Base-by-base conservation (phyloP, 352 stramenopile genomes). In the Thalassiosira mediterranea region DNA sequence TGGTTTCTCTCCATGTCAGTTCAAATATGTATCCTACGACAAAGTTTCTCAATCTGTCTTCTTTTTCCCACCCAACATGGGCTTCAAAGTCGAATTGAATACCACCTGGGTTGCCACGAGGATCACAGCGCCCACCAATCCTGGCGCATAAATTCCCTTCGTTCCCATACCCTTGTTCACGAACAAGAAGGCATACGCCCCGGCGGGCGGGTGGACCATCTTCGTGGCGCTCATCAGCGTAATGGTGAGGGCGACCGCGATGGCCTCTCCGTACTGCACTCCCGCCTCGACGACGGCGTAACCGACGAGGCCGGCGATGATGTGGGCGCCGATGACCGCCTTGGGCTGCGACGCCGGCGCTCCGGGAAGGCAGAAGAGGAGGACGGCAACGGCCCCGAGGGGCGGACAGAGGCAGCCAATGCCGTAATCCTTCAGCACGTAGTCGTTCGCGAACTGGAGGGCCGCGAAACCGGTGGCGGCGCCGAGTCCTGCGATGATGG, bases 281-380 rank as follows among this genome's bases (percentile, higher is more conserved):
- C 19, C 29, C 17, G 11, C 52, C 3, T 75, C 21, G 5, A 57
- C 34, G 3, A 61, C 47, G 25, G 19, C 21, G n/a, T 29, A 52
- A n/a, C 54, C 65, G 11, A 60, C 26, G 3, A 57, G 5, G 1
- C 54, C 65, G 1, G 53, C 32, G 23, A 72, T 26, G 25, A 67
- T 8, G 38, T 75, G 65, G 11, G 34, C 54, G 25, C 57, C 44
- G 34, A 75, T 47, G 1, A 75, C 65, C 17, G 32, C 40, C 28
- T 61, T 75, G 10, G 65, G 65, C 38, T 75, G 65, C 13, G 65
- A 75, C 4, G 53, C 65, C 8, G 65, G 65, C 19, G 54, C 65
- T 23, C 11, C 15, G 3, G 65, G 65, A 26, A 75, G 29, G 54
- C 34, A 57, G 23, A 53, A 75, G 10, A 75, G 34, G 26, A 66